phyloP scores from a whole-genome alignment of 495 filamentous ascomycete species.

The Penicillium crystallinum region DNA sequence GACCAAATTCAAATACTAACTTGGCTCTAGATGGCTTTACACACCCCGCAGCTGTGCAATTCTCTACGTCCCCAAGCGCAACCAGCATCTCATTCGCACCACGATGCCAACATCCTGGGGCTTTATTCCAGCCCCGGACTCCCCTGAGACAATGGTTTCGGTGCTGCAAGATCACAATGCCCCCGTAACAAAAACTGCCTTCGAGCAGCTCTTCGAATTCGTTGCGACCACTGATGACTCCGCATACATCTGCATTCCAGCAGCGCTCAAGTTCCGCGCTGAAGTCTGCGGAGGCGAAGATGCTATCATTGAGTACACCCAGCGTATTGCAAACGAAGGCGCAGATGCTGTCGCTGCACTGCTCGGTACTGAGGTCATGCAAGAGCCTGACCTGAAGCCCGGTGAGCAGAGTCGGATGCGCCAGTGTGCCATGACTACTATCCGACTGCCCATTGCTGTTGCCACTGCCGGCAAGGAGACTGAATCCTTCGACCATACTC shows the following conservation, averaged over 20 bases:
- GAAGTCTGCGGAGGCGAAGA: slow-evolving; percentile 71
- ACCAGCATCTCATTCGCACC: slow-evolving; percentile 69
- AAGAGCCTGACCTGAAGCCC: slow-evolving; percentile 29
- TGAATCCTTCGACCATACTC: neutral
- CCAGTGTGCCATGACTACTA: slow-evolving; percentile 57
- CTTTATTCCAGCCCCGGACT: slow-evolving; percentile 38
- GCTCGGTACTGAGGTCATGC: slow-evolving; percentile 66
- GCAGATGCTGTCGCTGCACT: slow-evolving; percentile 53
- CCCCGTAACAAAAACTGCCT: slow-evolving; percentile 43
- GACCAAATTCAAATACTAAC: neutral
- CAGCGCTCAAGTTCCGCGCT: slow-evolving; percentile 61
- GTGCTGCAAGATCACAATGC: slow-evolving; percentile 46
- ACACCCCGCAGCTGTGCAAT: slow-evolving; percentile 76
- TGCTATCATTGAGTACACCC: slow-evolving; percentile 55
- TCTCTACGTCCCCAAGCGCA: slow-evolving; percentile 67
- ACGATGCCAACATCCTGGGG: slow-evolving; percentile 67
- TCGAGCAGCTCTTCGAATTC: slow-evolving; percentile 71
- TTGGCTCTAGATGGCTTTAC: slow-evolving; percentile 65
- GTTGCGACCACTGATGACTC: slow-evolving; percentile 68
- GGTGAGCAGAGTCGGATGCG: slow-evolving; percentile 50
- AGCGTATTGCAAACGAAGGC: slow-evolving; percentile 52
- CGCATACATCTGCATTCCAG: slow-evolving; percentile 65
- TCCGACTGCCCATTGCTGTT: slow-evolving; percentile 62
- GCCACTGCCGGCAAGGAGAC: slow-evolving; percentile 5
- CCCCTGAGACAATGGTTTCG: slow-evolving; percentile 22